Conservation (phyloP, 495 filamentous ascomycete species). For the Filosporella fistucella region DNA sequence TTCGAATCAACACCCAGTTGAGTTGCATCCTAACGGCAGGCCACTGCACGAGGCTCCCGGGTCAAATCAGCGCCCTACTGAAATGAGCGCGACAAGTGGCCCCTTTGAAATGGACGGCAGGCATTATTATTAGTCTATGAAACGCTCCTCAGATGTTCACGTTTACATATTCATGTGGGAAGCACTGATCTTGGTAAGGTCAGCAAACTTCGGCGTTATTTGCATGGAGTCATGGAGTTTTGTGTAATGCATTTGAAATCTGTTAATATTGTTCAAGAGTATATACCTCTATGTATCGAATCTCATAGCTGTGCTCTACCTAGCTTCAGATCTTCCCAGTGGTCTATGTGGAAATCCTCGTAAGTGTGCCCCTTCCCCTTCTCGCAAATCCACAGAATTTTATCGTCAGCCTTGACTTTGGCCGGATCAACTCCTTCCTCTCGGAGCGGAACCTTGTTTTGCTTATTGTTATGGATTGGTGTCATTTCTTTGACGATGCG, state of each 20-base stretch:
- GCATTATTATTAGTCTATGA: too few relatives aligned
- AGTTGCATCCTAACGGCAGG: neutral
- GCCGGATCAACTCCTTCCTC: slow-evolving; percentile 66
- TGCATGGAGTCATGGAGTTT: too few relatives aligned
- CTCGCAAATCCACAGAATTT: slow-evolving; percentile 52
- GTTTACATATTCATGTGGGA: too few relatives aligned
- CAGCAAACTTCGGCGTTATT: too few relatives aligned
- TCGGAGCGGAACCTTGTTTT: slow-evolving; percentile 71
- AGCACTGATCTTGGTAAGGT: too few relatives aligned
- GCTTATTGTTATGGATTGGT: slow-evolving; percentile 80
- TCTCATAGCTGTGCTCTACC: slow-evolving; percentile 47
- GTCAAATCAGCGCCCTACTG: neutral
- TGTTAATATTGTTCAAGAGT: too few relatives aligned
- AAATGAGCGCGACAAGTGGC: neutral
- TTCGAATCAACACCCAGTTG: neutral
- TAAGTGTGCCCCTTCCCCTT: slow-evolving; percentile 45
- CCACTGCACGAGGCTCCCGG: neutral
- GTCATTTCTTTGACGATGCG: slow-evolving; percentile 53
- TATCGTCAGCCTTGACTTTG: slow-evolving; percentile 45
- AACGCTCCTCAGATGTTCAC: too few relatives aligned
- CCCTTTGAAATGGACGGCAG: too few relatives aligned
- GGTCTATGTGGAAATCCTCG: slow-evolving; percentile 48
- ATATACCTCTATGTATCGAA: too few relatives aligned
- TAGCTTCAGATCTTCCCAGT: slow-evolving; percentile 51
- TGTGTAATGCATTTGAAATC: too few relatives aligned